phyloP scores from a whole-genome alignment of 2,329 filamentous ascomycete genomes.

The Talaromyces marneffei region DNA sequence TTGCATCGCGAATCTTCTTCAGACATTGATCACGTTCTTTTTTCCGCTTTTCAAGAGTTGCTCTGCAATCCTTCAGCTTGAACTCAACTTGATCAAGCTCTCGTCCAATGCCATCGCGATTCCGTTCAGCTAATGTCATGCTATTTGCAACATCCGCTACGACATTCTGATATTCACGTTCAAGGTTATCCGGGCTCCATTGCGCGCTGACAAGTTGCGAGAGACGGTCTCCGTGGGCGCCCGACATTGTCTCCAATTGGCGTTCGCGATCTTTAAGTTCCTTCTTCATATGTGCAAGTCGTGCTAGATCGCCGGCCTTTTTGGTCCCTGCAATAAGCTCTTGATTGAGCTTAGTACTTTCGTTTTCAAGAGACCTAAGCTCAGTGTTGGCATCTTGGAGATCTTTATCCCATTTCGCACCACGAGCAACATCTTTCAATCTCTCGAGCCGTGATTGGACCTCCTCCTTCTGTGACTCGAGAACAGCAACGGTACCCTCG shows the following conservation, averaged over 20 bases:
- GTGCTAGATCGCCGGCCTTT: slow-evolving; percentile 73
- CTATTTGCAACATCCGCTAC: slow-evolving; percentile 53
- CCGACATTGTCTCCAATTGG: slow-evolving; percentile 70
- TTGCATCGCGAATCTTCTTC: slow-evolving; percentile 54
- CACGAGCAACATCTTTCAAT: slow-evolving; percentile 58
- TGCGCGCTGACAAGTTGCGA: slow-evolving; percentile 55
- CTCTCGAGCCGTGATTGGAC: slow-evolving; percentile 58
- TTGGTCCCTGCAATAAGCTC: slow-evolving; percentile 80
- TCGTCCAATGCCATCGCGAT: slow-evolving; percentile 63
- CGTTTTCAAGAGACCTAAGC: slow-evolving; percentile 64
- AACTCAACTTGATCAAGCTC: slow-evolving; percentile 73
- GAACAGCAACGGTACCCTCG: slow-evolving; percentile 72
- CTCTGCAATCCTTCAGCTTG: slow-evolving; percentile 60
- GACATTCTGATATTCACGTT: slow-evolving; percentile 61
- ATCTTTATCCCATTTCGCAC: slow-evolving; percentile 63
- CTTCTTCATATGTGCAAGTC: slow-evolving; percentile 75
- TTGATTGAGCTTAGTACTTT: slow-evolving; percentile 64
- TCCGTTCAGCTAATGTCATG: slow-evolving; percentile 60
- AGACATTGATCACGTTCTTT: slow-evolving; percentile 59
- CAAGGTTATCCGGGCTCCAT: slow-evolving; percentile 67
- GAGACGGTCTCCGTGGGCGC: slow-evolving; percentile 68
- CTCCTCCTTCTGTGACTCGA: slow-evolving; percentile 69
- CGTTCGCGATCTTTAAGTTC: slow-evolving; percentile 68
- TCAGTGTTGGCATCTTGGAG: slow-evolving; percentile 61
- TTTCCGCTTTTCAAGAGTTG: slow-evolving; percentile 59